Evolutionary conservation across 352 stramenopile genomes (phyloP).

Genomic region (Elongisporangium prolatum): DNA sequence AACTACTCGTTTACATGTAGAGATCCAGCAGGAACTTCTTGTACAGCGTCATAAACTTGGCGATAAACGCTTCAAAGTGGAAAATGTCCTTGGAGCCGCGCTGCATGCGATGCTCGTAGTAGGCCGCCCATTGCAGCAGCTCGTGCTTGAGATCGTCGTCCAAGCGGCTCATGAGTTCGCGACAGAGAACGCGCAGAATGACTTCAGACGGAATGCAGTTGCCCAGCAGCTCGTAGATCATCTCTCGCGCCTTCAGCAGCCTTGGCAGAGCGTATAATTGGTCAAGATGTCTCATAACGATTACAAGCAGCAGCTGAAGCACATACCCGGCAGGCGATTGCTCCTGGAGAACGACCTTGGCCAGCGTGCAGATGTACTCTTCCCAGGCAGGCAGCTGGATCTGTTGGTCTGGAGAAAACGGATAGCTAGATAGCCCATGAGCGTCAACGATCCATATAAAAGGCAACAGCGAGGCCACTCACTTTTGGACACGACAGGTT

Average conservation of each 20-base stretch:
- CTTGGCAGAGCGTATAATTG: no score
- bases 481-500: constrained; percentile 85
- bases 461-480: no score
- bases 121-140: constrained; percentile 84
- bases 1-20: constrained; percentile 54
- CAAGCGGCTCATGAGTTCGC: constrained; percentile 92
- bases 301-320: no score
- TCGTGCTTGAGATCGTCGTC: constrained; percentile 97
- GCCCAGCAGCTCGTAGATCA: constrained; percentile 98
- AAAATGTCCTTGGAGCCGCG: constrained; percentile 98
- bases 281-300: no score
- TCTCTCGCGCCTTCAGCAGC: constrained; percentile 92
- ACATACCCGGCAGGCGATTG: constrained; percentile 90
- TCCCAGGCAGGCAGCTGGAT: constrained; percentile 95
- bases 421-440: no score
- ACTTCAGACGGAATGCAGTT: constrained; percentile 98
- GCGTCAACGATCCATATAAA: no score
- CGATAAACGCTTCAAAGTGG: constrained; percentile 99
- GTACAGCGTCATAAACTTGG: constrained; percentile 99
- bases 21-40: constrained; percentile 97
- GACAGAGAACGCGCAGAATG: constrained; percentile 91
- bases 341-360: constrained; percentile 92
- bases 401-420: constrained; percentile 76
- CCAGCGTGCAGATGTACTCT: constrained; percentile 94
- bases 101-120: constrained; percentile 95